Conservation (phyloP, 805 yeast genomes). For the Wickerhamiella qilinensis region DNA sequence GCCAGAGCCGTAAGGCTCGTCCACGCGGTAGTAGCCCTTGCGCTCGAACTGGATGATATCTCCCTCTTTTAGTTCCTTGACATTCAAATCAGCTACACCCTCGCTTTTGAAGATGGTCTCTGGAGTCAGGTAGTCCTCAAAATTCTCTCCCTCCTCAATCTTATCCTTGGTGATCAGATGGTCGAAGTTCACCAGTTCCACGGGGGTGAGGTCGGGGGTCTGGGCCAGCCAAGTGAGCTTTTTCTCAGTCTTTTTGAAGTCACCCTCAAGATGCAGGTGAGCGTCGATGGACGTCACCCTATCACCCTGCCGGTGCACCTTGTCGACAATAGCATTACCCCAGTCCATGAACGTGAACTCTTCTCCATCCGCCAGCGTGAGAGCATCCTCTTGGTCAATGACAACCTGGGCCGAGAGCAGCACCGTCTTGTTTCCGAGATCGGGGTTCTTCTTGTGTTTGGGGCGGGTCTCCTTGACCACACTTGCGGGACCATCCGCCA, state of each 20-base stretch:
- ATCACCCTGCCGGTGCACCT: conserved; percentile 46
- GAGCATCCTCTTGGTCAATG: conserved; percentile 76
- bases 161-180: conserved; percentile 91
- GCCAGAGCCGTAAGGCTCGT: conserved; percentile 34
- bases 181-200: conserved; percentile 80
- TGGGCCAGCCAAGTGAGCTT: conserved; percentile 90
- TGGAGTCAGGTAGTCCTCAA: conserved; percentile 81
- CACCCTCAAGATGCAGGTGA: conserved; percentile 81
- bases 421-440: conserved; percentile 70
- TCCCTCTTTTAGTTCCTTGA: conserved; percentile 61
- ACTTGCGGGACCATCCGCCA: conserved; percentile 48
- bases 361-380: conserved; percentile 62
- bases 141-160: conserved; percentile 84
- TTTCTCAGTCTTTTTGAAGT: conserved; percentile 90
- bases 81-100: conserved; percentile 69
- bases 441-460: conserved; percentile 91
- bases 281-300: conserved; percentile 52
- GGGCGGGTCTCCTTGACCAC: conserved; percentile 59
- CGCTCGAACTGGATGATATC: conserved; percentile 91
- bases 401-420: conserved; percentile 45
- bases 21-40: conserved; percentile 88
- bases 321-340: conserved; percentile 81
- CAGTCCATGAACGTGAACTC: conserved; percentile 98
- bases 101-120: conserved; percentile 66
- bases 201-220: conserved; percentile 51